Evolutionary conservation across 2,329 filamentous ascomycete genomes (phyloP), one percentile per base, ranked within the genome.

Genomic region (Fusarium coicis): DNA sequence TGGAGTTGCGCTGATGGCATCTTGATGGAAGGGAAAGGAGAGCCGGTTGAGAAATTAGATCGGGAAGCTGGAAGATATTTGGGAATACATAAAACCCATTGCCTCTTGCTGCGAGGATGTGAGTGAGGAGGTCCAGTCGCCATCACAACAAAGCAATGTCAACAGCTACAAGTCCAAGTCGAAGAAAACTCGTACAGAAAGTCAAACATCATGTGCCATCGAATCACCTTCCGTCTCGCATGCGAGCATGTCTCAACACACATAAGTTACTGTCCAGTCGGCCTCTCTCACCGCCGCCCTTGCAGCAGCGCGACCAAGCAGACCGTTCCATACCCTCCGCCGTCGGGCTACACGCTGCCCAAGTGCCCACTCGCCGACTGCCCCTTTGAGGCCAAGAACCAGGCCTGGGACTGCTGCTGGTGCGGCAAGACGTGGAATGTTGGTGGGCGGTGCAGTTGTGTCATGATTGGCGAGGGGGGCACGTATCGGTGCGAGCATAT

Each of bases 361-460:
- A 82, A 83, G 66, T 88, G 86, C 71, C 85, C 85, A 49, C 77
- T 87, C 63, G 72, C 82, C 12, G 80, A 81, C 55, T 88, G 87
- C 61, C 86, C 87, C 12, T 88, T 86, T 72, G 85, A 87, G 78
- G 79, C 80, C 53, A 84, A 84, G 65, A 84, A 85, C 63, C 82
- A 87, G 37, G 83, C 78, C 70, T 89, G 87, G 87, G 87, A 87
- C 78, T 88, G 87, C 78, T 88, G 87, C 78, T 88, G 86, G 86
- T 88, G 87, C 65, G 87, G 87, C 34, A 87, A 88, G 74, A 80
- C 81, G n/a, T 84, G 84, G 82, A 88, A 89, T 74, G 81, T 82
- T 49, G 79, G 80, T 32, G 87, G 86, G 9, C 83, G 86, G 32
- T 88, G 87, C 79, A 83, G 83, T 71, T 87, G 85, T 76, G 80